phyloP scores from a whole-genome alignment of 192 early-diverging fungal species.

The Spizellomyces sp. region DNA sequence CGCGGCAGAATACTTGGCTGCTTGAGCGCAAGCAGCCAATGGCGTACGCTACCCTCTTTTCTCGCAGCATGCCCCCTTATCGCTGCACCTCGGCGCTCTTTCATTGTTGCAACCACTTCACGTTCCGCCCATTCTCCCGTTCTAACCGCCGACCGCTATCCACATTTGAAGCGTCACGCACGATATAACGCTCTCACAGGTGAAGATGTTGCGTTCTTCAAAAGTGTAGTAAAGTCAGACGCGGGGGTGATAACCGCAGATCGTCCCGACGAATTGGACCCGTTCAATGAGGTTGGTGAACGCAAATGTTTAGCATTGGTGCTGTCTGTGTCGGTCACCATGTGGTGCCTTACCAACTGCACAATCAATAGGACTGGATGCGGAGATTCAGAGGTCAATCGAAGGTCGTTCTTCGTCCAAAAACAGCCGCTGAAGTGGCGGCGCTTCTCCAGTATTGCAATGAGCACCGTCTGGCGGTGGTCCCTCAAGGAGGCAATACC shows the following conservation, averaged over 20 bases:
- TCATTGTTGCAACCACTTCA: too few species aligned
- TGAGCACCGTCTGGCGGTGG: conserved; percentile 80
- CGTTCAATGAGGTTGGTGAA: conserved; percentile 46
- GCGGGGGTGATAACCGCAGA: conserved; percentile 23
- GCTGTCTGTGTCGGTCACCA: background rate
- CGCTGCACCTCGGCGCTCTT: too few species aligned
- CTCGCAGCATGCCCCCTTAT: too few species aligned
- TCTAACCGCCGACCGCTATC: conserved; percentile 29
- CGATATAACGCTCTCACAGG: conserved; percentile 33
- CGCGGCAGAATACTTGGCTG: too few species aligned
- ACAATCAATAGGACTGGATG: conserved; percentile 79
- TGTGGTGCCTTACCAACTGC: background rate
- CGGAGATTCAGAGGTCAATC: conserved; percentile 88
- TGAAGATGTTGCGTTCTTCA: conserved; percentile 31
- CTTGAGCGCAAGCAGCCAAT: too few species aligned
- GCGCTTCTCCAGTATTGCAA: conserved; percentile 88
- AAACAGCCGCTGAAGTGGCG: conserved; percentile 81
- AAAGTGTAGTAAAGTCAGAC: background rate
- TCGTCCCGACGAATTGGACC: conserved; percentile 27
- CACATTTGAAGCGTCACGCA: conserved; percentile 22
- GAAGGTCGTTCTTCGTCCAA: conserved; percentile 82
- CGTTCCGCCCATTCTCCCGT: background rate
- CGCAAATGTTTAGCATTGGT: too few species aligned
- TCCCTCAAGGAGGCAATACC: conserved; percentile 98
- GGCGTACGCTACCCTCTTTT: too few species aligned